A percentile compares a stretch with the other conserved stretches of the same genome.
Evolutionary conservation across 2,329 filamentous ascomycete genomes (phyloP).

Genomic region (Talaromyces rugulosus): DNA sequence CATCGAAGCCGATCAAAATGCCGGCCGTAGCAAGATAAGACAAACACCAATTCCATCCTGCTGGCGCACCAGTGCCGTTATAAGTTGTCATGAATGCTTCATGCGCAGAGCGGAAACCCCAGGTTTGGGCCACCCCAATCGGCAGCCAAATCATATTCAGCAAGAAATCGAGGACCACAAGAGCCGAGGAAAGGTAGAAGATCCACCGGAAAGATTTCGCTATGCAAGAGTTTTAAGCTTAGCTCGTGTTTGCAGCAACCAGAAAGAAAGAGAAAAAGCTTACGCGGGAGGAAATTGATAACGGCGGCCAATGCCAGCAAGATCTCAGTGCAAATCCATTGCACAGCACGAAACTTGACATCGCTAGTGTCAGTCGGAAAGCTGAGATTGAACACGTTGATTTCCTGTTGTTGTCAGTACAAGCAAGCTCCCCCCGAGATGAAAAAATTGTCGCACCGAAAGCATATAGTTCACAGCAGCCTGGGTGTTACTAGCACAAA

Average conservation of each 20-base stretch:
- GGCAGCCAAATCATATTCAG: slow-evolving; percentile 60
- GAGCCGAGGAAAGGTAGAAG: slow-evolving; percentile 47
- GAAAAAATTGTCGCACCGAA: slow-evolving; percentile 34
- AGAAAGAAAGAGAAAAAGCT: slow-evolving; percentile 15
- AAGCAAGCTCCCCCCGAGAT: neutral
- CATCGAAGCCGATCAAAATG: slow-evolving; percentile 59
- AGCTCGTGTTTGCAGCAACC: neutral
- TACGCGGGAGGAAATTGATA: slow-evolving; percentile 50
- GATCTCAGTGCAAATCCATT: slow-evolving; percentile 57
- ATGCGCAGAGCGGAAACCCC: slow-evolving; percentile 55
- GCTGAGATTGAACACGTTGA: slow-evolving; percentile 53
- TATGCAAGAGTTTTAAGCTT: slow-evolving; percentile 25
- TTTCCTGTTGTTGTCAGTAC: slow-evolving; percentile 39
- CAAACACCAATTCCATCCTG: slow-evolving; percentile 61
- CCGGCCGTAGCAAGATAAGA: slow-evolving; percentile 59
- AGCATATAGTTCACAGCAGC: slow-evolving; percentile 52
- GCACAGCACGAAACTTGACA: slow-evolving; percentile 57
- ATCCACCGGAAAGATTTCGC: slow-evolving; percentile 46
- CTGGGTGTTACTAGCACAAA: slow-evolving; percentile 53
- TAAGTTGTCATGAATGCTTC: slow-evolving; percentile 60
- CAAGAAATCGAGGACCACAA: slow-evolving; percentile 56
- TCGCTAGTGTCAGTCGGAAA: slow-evolving; percentile 51
- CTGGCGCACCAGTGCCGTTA: slow-evolving; percentile 53
- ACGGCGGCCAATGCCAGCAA: slow-evolving; percentile 49
- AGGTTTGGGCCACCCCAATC: slow-evolving; percentile 52